A percentile compares a stretch with the other conserved stretches of the same genome.
These are phyloP conservation scores for Podaxis rugospora DNA, from an alignment of 768 basidiomycete genomes.

Conservation along the genomic window DNA sequence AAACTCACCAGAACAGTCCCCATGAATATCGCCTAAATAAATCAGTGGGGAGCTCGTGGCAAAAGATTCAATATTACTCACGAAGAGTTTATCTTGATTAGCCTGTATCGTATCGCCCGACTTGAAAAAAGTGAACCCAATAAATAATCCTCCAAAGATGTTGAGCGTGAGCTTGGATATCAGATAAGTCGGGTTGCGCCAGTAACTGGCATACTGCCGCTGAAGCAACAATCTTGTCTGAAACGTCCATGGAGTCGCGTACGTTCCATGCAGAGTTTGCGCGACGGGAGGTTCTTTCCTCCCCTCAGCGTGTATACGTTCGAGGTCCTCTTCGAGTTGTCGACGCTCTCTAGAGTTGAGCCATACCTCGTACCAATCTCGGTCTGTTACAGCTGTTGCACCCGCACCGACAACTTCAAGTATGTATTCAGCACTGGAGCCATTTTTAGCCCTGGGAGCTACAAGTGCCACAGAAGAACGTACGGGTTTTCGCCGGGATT, in stretches of 20 bases:
- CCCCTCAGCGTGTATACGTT: constrained; percentile 49
- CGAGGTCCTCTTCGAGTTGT: constrained; percentile 33
- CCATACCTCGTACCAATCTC: constrained; percentile 57
- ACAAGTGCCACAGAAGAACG: constrained; percentile 11
- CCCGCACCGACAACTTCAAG: constrained; percentile 74
- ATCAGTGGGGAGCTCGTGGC: background rate
- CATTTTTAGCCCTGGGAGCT: constrained; percentile 19
- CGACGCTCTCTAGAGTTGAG: constrained; percentile 30
- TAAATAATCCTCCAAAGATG: constrained; percentile 49
- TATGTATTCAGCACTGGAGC: constrained; percentile 53
- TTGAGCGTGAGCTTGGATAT: constrained; percentile 55
- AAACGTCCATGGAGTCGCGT: constrained; percentile 49
- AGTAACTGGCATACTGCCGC: constrained; percentile 43
- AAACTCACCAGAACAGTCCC: constrained; percentile 37
- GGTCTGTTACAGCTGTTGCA: constrained; percentile 45
- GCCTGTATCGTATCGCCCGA: constrained; percentile 49
- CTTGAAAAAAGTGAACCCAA: constrained; percentile 64
- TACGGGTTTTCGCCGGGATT: constrained; percentile 70
- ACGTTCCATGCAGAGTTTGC: constrained; percentile 35
- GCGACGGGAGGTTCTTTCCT: constrained; percentile 32
- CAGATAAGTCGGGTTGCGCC: constrained; percentile 60
- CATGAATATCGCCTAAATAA: constrained; percentile 51
- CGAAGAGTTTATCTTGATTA: constrained; percentile 63
- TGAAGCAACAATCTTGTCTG: constrained; percentile 39
- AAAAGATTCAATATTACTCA: constrained; percentile 26